Base-by-base conservation (phyloP, 208 protist genomes). In the Acanthamoeba divionensis region DNA sequence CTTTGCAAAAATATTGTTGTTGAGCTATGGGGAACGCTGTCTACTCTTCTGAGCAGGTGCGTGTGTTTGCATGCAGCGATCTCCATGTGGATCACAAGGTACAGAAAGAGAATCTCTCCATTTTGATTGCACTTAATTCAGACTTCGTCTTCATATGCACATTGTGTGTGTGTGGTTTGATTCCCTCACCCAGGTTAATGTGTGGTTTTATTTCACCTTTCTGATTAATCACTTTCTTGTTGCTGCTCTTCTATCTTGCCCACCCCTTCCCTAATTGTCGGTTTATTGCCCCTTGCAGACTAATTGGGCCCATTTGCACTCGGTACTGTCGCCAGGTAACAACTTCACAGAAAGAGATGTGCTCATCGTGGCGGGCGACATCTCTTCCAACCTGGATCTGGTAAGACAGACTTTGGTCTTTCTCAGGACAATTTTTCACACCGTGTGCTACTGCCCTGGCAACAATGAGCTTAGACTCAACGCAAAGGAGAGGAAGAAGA, bases 31-130 rank as follows among this genome's bases (percentile, higher is more conserved):
- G n/a, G n/a, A n/a, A n/a, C n/a, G n/a, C n/a, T n/a, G n/a, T n/a
- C n/a, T n/a, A n/a, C n/a, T n/a, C n/a, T n/a, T n/a, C n/a, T n/a
- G n/a, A n/a, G n/a, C n/a, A n/a, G n/a, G n/a, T n/a, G 1, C 45
- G 75, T 0, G 75, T 85, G 29, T 85, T 85, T 63, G 75, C 75
- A 9, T 85, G 75, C 75, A 65, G 50, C 48, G 75, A 85, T 36
- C 75, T 85, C 6, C 75, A 85, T n/a, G 75, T 85, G 50, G 75
- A 85, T 54, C 75, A 85, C 75, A 38, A 62, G n/a, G 75, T 83
- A n/a, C 31, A 26, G 10, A 29, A 18, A 29, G 38, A 15, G 12
- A 31, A 38, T 13, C 65, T 12, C 5, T 10, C 66, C 29, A 73
- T 31, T 8, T 29, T 65, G 33, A 36, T 7, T 65, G 4, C 33